These are phyloP conservation scores for Backusella tuberculispora DNA, from an alignment of 192 early-diverging fungal species.

Conservation along the genomic window DNA sequence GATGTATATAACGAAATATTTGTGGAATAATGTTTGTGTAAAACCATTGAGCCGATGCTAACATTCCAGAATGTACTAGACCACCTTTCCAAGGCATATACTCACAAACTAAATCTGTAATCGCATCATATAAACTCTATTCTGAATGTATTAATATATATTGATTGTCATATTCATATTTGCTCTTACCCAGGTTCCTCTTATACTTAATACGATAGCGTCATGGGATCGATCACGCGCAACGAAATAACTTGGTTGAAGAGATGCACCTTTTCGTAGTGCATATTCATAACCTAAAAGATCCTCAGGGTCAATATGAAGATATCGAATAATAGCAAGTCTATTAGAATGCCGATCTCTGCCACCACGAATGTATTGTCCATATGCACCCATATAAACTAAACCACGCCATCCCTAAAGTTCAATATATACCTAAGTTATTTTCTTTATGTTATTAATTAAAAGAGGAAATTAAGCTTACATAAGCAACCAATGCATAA, in stretches of 20 bases:
- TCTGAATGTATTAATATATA: not conserved
- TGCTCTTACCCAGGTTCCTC: slow-evolving; percentile 64
- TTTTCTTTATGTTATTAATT: not conserved
- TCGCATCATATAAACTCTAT: slow-evolving; percentile 69
- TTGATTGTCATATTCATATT: not conserved
- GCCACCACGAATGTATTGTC: slow-evolving; percentile 37
- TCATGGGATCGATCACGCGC: slow-evolving; percentile 61
- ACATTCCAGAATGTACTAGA: slow-evolving; percentile 76
- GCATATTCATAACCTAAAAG: slow-evolving; percentile 73
- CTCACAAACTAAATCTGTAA: slow-evolving; percentile 77
- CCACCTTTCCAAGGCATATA: slow-evolving; percentile 80
- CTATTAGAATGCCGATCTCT: slow-evolving; percentile 67
- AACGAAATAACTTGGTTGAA: slow-evolving; percentile 76
- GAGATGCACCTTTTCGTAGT: slow-evolving; percentile 57
- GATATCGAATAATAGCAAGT: slow-evolving; percentile 61
- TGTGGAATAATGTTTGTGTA: slow-evolving; percentile 62
- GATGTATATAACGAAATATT: slow-evolving; percentile 51
- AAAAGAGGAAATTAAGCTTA: slow-evolving; percentile 18
- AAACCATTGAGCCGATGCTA: slow-evolving; percentile 68
- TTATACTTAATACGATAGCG: slow-evolving; percentile 68
- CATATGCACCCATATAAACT: slow-evolving; percentile 38
- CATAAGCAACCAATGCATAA: slow-evolving; percentile 60
- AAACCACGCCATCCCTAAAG: slow-evolving; percentile 42
- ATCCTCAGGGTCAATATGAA: slow-evolving; percentile 64
- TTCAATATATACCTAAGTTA: not conserved